Evolutionary conservation across 768 basidiomycete species (phyloP).

Genomic region (Amanita pseudoporphyria): DNA sequence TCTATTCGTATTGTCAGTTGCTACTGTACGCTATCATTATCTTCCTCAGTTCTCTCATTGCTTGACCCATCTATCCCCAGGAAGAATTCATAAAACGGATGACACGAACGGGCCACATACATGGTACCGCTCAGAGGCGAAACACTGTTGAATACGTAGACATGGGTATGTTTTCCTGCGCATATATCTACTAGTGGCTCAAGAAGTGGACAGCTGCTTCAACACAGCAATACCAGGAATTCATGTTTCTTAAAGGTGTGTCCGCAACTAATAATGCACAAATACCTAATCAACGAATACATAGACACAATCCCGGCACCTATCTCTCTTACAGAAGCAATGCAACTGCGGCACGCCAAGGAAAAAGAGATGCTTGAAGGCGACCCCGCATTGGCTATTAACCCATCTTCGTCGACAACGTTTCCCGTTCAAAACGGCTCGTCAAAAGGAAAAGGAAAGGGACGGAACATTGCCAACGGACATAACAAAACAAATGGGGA

Average conservation of each 20-base stretch:
- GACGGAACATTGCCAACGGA: constrained; percentile 19
- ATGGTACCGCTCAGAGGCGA: constrained; percentile 51
- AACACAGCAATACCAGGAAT: constrained; percentile 54
- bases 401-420: constrained; percentile 16
- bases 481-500: constrained; percentile 25
- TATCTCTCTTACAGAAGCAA: constrained; percentile 48
- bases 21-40: constrained; percentile 43
- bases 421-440: constrained; percentile 8
- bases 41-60: neutral
- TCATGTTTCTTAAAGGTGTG: constrained; percentile 62
- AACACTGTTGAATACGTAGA: constrained; percentile 59
- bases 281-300: constrained; percentile 3
- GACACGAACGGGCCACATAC: constrained; percentile 56
- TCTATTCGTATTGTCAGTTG: constrained; percentile 65
- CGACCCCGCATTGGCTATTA: constrained; percentile 39
- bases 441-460: constrained; percentile 29
- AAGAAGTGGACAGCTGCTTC: constrained; percentile 36
- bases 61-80: constrained; percentile 27
- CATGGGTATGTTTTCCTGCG: constrained; percentile 45
- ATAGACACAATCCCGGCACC: constrained; percentile 63
- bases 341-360: constrained; percentile 41
- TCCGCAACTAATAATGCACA: neutral
- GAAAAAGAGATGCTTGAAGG: constrained; percentile 50
- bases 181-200: neutral
- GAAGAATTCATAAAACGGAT: constrained; percentile 82